Base-by-base conservation (phyloP, 2,329 filamentous ascomycete species). In the Cladosporium sp. region DNA sequence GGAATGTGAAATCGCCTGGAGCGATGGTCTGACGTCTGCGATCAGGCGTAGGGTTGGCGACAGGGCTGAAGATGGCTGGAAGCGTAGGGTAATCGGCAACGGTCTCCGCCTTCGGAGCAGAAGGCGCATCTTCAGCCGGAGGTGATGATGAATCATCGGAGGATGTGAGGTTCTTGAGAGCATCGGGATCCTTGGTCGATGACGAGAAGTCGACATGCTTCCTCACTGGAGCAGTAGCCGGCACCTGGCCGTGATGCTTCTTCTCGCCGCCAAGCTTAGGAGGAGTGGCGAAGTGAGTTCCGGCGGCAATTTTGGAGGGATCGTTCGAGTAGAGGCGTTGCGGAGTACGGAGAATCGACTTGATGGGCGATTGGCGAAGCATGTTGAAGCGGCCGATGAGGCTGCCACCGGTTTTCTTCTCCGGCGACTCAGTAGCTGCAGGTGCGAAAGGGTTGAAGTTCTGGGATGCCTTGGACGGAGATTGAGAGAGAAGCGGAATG, bases 141-240 rank as follows among this genome's bases (percentile, higher is more conserved):
- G 53, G 32, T 23, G 63, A 53, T 14, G 63, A 43, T 71, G 67
- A 25, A 5, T 64, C 54, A 73, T 76, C 68, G 72, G 71, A 21
- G 70, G 72, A 54, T 25, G 54, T 56, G 14, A 34, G 43, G 43
- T 34, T 58, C 32, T 65, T 65, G 11, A 36, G 51, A 5, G 64
- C 64, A 11, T 75, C 70, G 11, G 72, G 72, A 65, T 66, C 76
- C 71, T 75, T 79, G 69, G 69, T 91, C 85, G 39, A 77, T 1
- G 89, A 89, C 0, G 90, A 92, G 73, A 96, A 97, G 59, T 91
- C 88, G 39, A 96, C 91, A 64, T 86, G 89, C 80, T 96, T 96
- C 76, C 88, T 91, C 26, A 88, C 85, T 34, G 88, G 88, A 8
- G 90, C 90, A 1, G 90, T 92, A 5, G 87, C 88, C 63, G 87